Conservation (phyloP, 106 monocot genomes). For the Platanthera zijinensis region DNA sequence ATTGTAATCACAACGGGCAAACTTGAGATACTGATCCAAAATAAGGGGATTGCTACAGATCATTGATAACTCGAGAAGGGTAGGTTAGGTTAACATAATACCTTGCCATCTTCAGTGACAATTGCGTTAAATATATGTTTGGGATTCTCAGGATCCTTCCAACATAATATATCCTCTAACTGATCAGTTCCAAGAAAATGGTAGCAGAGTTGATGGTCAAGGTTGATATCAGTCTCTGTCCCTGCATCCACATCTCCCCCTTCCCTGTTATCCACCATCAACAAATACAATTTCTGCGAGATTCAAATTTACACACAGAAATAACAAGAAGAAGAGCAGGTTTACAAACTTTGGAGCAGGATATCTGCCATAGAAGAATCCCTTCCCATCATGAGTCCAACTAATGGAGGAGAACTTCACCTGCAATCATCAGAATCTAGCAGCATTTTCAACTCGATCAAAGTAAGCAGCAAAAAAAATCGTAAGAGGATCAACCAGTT, state of each 20-base stretch:
- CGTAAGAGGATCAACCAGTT: background rate
- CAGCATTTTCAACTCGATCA: background rate
- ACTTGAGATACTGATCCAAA: background rate
- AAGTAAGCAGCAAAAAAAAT: background rate
- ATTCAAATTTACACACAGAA: background rate
- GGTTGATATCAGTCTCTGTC: conserved; percentile 77
- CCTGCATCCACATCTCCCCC: conserved; percentile 63
- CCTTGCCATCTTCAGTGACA: conserved; percentile 84
- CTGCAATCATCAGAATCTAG: conserved; percentile 27
- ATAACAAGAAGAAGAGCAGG: background rate
- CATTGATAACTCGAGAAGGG: background rate
- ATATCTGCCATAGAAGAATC: conserved; percentile 92
- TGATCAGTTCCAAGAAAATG: conserved; percentile 90
- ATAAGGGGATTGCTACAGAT: background rate
- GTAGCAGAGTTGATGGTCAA: conserved; percentile 82
- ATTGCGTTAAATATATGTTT: conserved; percentile 40
- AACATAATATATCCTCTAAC: conserved; percentile 86
- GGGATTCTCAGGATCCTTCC: conserved; percentile 77
- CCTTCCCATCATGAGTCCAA: conserved; percentile 90
- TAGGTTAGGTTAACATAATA: conserved; percentile 6
- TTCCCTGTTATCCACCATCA: conserved; percentile 26
- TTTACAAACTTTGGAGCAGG: conserved; percentile 69
- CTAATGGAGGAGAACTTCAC: conserved; percentile 83
- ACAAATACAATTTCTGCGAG: conserved; percentile 3
- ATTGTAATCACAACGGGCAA: background rate